These are phyloP conservation scores for Blastobotrys ciferrii DNA, from an alignment of 1,139 yeast species.

Conservation along the genomic window DNA sequence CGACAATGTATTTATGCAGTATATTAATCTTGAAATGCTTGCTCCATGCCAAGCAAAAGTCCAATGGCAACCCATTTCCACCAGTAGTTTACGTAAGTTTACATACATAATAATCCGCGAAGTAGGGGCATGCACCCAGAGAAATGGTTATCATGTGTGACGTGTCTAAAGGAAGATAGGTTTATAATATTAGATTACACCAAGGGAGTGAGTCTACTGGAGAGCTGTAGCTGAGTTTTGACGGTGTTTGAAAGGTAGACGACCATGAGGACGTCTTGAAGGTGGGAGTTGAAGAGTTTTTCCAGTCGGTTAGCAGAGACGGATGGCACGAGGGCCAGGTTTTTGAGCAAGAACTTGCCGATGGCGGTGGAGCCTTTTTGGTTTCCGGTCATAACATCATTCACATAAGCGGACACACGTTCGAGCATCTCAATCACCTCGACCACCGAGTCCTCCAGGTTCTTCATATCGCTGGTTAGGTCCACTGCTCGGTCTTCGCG, in stretches of 20 bases:
- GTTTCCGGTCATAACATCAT: slow-evolving; percentile 44
- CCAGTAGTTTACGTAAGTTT: too few species aligned
- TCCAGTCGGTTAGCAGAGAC: slow-evolving; percentile 58
- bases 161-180: too few species aligned
- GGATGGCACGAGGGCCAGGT: slow-evolving; percentile 61
- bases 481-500: slow-evolving; percentile 38
- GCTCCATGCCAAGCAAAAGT: too few species aligned
- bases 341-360: slow-evolving; percentile 66
- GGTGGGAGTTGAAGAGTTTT: slow-evolving; percentile 64
- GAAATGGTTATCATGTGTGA: too few species aligned
- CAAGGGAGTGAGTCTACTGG: slow-evolving; percentile 67
- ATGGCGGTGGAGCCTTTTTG: slow-evolving; percentile 46
- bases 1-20: too few species aligned
- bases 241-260: slow-evolving; percentile 83
- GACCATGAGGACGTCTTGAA: slow-evolving; percentile 80
- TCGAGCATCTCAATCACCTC: slow-evolving; percentile 61
- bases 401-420: slow-evolving; percentile 49
- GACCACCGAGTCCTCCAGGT: slow-evolving; percentile 55
- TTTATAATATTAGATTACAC: slow-evolving; percentile 28
- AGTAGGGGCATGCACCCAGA: too few species aligned
- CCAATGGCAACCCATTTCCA: too few species aligned
- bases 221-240: slow-evolving; percentile 79
- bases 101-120: too few species aligned
- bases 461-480: slow-evolving; percentile 44
- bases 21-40: too few species aligned